Evolutionary conservation across 306 rosid genomes (phyloP), one percentile per base, ranked within the genome.

Genomic region (Adenanthera pavonina): DNA sequence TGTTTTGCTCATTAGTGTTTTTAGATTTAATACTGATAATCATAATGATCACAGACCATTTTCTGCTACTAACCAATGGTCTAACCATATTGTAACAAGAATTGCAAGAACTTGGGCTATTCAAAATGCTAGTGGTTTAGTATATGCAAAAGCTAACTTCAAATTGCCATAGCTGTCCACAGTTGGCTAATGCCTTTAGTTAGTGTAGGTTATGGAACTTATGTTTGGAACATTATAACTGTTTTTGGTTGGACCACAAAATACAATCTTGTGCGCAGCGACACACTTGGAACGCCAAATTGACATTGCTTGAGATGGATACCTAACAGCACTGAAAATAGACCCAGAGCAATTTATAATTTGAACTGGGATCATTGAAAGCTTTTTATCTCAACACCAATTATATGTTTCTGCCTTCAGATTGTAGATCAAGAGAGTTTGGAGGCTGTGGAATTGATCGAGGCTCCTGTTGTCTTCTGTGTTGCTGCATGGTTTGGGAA

Each of bases 401-500:
- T 72, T 36, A 15, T 41, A 62, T 81, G 66, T 47, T 19, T 52
- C 76, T 73, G 59, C 44, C 56, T 84, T 81, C 85, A 95, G 95
- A 88, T 93, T 87, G 93, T 91, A 43, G 97, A 91, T 77, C 97
- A 90, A 84, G 90, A 90, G 75, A 86, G 82, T 77, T 80, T 95
- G 83, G 87, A 78, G 75, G 85, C 79, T 40, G 92, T 86, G 85
- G 94, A 92, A 86, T 79, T 43, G 62, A 89, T 95, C 72, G 84
- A 84, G 81, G 68, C 87, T 73, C 92, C 97, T 30, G 97, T 87
- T 72, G 99, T 92, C 81, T 86, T 91, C 53, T 93, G 97, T 70
- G 81, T 93, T 78, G 98, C 97, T 82, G 96, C 97, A 43, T 89
- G 90, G 92, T 95, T 95, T 86, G 98, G 97, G 72, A 90, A 83